Evolutionary conservation across 768 basidiomycete species (phyloP).

Genomic region (Tephrocybe sp.): DNA sequence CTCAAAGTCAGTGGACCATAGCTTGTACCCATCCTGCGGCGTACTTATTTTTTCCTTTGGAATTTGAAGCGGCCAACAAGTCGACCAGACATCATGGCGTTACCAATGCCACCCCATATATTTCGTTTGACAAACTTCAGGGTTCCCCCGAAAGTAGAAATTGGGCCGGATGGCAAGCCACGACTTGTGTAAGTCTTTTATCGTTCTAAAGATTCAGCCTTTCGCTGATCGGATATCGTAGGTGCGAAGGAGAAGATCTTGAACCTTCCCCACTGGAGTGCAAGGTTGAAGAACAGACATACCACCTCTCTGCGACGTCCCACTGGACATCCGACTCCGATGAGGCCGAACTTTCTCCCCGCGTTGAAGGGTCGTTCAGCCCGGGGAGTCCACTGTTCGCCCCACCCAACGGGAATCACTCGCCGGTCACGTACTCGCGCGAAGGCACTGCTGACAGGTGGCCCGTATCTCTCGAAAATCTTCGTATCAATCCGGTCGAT

Average conservation of each 20-base stretch:
- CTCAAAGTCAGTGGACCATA: conserved; percentile 41
- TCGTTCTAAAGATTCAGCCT: not conserved
- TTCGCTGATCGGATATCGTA: not conserved
- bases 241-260: conserved; percentile 34
- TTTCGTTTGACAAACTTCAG: conserved; percentile 81
- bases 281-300: conserved; percentile 46
- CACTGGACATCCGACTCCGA: conserved; percentile 32
- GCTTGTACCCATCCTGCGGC: not conserved
- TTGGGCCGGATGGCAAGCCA: conserved; percentile 65
- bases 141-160: conserved; percentile 76
- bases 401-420: conserved; percentile 23
- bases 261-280: conserved; percentile 37
- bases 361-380: conserved; percentile 31
- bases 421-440: conserved; percentile 26
- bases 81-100: conserved; percentile 66
- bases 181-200: conserved; percentile 55
- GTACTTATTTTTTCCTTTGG: conserved; percentile 3
- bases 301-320: conserved; percentile 38
- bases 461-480: conserved; percentile 26
- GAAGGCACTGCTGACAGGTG: conserved; percentile 27
- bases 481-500: conserved; percentile 23
- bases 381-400: conserved; percentile 29
- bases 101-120: conserved; percentile 74
- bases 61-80: conserved; percentile 59
- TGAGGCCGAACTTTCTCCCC: conserved; percentile 29